Conservation (phyloP, 2,329 filamentous ascomycete species). For the Apiospora koreana region DNA sequence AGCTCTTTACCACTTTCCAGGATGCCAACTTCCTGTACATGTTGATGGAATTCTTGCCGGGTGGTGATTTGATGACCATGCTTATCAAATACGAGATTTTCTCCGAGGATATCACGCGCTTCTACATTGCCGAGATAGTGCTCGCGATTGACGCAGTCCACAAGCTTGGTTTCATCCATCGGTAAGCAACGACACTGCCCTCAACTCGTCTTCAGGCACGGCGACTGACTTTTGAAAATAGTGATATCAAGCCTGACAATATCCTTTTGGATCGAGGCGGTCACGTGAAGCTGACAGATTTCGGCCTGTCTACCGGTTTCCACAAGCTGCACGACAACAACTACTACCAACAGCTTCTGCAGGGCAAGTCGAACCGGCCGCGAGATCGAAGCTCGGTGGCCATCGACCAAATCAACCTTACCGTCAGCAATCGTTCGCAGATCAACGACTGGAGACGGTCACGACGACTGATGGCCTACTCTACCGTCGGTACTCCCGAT, state of each 20-base stretch:
- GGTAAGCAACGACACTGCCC: conserved; percentile 56
- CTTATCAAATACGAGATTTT: conserved; percentile 99
- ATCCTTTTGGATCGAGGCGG: conserved; percentile 93
- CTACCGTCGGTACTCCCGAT: conserved; percentile 95
- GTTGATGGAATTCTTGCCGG: conserved; percentile 98
- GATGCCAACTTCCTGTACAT: conserved; percentile 96
- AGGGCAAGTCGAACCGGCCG: conserved; percentile 71
- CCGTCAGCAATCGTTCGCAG: conserved; percentile 94
- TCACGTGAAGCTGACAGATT: conserved; percentile 98
- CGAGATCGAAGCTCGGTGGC: conserved; percentile 91
- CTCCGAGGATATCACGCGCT: conserved; percentile 95
- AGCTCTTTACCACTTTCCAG: conserved; percentile 97
- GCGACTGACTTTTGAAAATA: conserved; percentile 35
- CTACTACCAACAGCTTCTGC: conserved; percentile 95
- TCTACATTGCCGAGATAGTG: conserved; percentile 98
- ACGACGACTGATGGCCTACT: conserved; percentile 93
- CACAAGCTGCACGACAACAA: conserved; percentile 97
- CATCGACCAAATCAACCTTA: conserved; percentile 96
- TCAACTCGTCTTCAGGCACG: background rate
- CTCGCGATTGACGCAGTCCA: conserved; percentile 98
- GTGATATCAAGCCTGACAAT: conserved; percentile 99
- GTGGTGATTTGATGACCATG: conserved; percentile 99
- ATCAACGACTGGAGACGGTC: conserved; percentile 99
- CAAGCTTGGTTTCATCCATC: conserved; percentile 96
- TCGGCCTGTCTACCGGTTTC: conserved; percentile 95